These are phyloP conservation scores for Elymus sibiricus DNA, from an alignment of 176 grass and related monocot genomes.

Conservation along the genomic window DNA sequence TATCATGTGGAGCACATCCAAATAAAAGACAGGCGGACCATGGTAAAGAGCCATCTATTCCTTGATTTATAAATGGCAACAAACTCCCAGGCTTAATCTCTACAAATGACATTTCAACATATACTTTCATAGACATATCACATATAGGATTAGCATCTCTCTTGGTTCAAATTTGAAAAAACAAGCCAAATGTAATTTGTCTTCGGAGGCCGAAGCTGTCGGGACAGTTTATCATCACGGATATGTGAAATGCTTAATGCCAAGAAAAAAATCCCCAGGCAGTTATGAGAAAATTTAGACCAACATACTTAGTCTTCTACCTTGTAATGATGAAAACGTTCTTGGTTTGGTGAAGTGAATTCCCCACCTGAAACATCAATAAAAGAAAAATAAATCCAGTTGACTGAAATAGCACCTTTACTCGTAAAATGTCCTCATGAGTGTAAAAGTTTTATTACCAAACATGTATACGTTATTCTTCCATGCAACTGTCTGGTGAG, in stretches of 20 bases:
- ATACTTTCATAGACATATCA: slow-evolving; percentile 3
- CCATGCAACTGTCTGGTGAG: slow-evolving; percentile 93
- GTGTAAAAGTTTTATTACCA: slow-evolving; percentile 55
- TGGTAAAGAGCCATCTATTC: neutral
- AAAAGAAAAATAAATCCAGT: neutral
- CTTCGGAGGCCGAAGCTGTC: neutral
- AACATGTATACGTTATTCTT: slow-evolving; percentile 97
- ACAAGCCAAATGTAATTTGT: neutral
- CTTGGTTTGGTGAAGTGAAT: slow-evolving; percentile 98
- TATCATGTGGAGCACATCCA: neutral
- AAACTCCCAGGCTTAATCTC: neutral
- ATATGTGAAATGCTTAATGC: neutral
- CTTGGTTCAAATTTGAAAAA: slow-evolving; percentile 21
- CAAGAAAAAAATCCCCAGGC: neutral
- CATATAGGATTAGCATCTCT: neutral
- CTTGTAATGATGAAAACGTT: slow-evolving; percentile 99
- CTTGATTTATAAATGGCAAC: slow-evolving; percentile 6
- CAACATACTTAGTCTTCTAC: slow-evolving; percentile 29
- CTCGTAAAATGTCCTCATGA: slow-evolving; percentile 8
- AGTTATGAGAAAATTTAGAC: neutral
- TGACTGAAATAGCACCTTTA: slow-evolving; percentile 8
- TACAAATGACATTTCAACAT: neutral
- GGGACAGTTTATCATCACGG: neutral
- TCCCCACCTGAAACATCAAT: slow-evolving; percentile 65
- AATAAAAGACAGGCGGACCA: neutral